These are phyloP conservation scores for Lophiostoma macrostomum DNA, from an alignment of 495 filamentous ascomycete genomes.

Conservation along the genomic window DNA sequence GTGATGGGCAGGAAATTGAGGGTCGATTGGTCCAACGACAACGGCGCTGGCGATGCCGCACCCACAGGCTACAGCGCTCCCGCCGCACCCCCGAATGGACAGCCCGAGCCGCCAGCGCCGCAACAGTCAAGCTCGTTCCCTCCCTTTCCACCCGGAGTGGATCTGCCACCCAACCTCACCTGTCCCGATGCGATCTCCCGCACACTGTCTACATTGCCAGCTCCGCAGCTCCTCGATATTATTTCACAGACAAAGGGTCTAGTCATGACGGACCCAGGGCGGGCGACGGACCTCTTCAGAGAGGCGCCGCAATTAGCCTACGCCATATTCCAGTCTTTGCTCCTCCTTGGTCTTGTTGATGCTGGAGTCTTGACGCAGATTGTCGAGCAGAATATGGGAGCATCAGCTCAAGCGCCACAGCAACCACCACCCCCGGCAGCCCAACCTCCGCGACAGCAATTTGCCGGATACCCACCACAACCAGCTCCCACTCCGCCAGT, in stretches of 20 bases:
- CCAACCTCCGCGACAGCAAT: slow-evolving; percentile 34
- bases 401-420: slow-evolving; percentile 31
- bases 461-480: slow-evolving; percentile 25
- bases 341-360: slow-evolving; percentile 91
- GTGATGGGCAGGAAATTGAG: slow-evolving; percentile 92
- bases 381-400: slow-evolving; percentile 51
- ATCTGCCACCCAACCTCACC: slow-evolving; percentile 73
- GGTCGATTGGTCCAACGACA: slow-evolving; percentile 93
- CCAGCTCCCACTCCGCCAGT: slow-evolving; percentile 55
- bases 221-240: slow-evolving; percentile 89
- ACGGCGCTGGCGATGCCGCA: slow-evolving; percentile 67
- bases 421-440: slow-evolving; percentile 30
- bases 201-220: slow-evolving; percentile 79
- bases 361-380: slow-evolving; percentile 55
- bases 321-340: slow-evolving; percentile 91
- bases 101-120: slow-evolving; percentile 36
- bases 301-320: slow-evolving; percentile 92
- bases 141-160: slow-evolving; percentile 77
- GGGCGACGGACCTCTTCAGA: slow-evolving; percentile 81
- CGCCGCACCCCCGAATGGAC: slow-evolving; percentile 40
- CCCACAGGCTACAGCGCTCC: slow-evolving; percentile 47
- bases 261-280: slow-evolving; percentile 71
- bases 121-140: slow-evolving; percentile 53
- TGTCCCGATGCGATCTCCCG: slow-evolving; percentile 88
- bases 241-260: slow-evolving; percentile 92